phyloP scores from a whole-genome alignment of 2,329 filamentous ascomycete species.

The Phyllachora maydis region DNA sequence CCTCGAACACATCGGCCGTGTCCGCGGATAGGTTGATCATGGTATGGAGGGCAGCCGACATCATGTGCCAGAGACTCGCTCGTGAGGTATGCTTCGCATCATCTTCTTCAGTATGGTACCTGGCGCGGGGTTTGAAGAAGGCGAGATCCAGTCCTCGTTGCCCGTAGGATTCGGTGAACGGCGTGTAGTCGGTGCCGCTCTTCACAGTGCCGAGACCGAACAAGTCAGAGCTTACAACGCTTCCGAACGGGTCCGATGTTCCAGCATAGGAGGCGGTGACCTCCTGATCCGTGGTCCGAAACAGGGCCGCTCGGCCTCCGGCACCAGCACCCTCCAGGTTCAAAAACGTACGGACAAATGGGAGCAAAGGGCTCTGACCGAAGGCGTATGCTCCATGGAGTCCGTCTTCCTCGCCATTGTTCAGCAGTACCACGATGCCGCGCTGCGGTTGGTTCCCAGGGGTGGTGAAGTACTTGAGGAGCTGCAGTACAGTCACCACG shows the following conservation, averaged over 20 bases:
- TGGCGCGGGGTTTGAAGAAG: constrained; percentile 67
- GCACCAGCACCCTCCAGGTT: constrained; percentile 92
- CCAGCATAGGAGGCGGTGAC: constrained; percentile 61
- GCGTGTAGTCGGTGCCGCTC: constrained; percentile 76
- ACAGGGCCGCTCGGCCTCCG: constrained; percentile 70
- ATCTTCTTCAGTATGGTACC: constrained; percentile 86
- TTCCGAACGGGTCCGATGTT: constrained; percentile 60
- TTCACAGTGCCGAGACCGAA: constrained; percentile 62
- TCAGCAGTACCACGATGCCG: constrained; percentile 69
- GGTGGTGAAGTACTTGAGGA: constrained; percentile 70
- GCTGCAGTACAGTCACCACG: constrained; percentile 66
- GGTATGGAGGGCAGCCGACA: constrained; percentile 63
- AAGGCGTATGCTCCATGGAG: constrained; percentile 76
- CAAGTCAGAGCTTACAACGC: constrained; percentile 62
- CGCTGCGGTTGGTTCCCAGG: constrained; percentile 51
- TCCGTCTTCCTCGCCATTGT: constrained; percentile 91
- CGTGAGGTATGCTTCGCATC: constrained; percentile 59
- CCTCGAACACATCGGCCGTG: constrained; percentile 43
- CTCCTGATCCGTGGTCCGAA: constrained; percentile 73
- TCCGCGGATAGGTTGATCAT: constrained; percentile 50
- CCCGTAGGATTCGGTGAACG: constrained; percentile 60
- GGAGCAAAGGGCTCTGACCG: constrained; percentile 60
- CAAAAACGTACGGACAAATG: constrained; percentile 69
- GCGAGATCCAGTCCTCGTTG: constrained; percentile 81
- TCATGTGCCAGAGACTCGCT: constrained; percentile 76